These are phyloP conservation scores for Coelastrella sp. DNA, from an alignment of 139 green algal species.

Conservation along the genomic window DNA sequence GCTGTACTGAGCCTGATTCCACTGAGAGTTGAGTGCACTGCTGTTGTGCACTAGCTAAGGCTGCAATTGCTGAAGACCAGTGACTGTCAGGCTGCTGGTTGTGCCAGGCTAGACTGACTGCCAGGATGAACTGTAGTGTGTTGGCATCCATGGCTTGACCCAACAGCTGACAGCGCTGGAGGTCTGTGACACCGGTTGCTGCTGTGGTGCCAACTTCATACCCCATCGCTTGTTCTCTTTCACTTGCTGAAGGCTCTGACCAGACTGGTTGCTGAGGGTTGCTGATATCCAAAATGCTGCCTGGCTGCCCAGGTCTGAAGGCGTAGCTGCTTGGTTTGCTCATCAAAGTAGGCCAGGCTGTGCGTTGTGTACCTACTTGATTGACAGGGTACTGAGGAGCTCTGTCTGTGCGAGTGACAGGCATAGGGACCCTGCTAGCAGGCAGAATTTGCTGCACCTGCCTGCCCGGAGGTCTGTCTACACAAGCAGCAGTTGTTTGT, in stretches of 20 bases:
- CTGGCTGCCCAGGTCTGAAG: background rate
- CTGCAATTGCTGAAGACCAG: background rate
- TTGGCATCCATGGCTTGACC: background rate
- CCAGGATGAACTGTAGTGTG: background rate
- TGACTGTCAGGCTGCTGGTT: background rate
- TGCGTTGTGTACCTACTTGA: background rate
- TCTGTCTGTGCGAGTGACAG: background rate
- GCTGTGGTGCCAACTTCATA: background rate
- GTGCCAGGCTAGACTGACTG: background rate
- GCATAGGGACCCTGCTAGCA: background rate
- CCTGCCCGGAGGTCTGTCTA: background rate
- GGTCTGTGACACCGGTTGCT: background rate
- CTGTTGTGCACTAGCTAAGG: background rate
- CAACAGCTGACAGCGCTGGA: background rate
- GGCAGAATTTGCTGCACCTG: background rate
- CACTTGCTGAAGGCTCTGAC: background rate
- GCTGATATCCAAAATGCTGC: conserved; percentile 6
- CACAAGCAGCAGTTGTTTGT: background rate
- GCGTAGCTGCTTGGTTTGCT: background rate
- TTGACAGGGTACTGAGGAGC: background rate
- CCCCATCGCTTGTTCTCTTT: conserved; percentile 10
- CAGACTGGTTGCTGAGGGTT: background rate
- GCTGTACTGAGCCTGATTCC: background rate
- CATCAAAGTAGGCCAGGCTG: conserved; percentile 9
- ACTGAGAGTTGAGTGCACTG: background rate